Evolutionary conservation across 768 basidiomycete genomes (phyloP).

Genomic region (Scleroderma bovista): DNA sequence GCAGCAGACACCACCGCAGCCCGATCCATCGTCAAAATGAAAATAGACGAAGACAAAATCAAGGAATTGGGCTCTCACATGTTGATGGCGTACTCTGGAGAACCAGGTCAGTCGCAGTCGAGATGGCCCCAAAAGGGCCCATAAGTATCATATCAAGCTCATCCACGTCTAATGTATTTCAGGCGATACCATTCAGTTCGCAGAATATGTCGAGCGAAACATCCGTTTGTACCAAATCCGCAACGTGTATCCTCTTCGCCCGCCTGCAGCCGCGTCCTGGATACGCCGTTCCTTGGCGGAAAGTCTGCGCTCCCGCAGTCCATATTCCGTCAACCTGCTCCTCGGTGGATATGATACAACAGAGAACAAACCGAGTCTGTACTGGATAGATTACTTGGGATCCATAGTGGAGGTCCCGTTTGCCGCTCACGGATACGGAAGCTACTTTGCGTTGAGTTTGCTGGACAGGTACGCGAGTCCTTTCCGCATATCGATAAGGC

Average conservation of each 20-base stretch:
- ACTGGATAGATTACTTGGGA: constrained; percentile 97
- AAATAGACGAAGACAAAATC: constrained; percentile 95
- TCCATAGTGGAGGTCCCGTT: constrained; percentile 87
- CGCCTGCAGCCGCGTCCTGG: constrained; percentile 91
- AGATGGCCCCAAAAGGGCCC: background rate
- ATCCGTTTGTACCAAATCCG: constrained; percentile 95
- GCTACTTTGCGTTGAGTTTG: constrained; percentile 88
- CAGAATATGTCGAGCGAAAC: constrained; percentile 94
- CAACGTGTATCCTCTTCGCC: constrained; percentile 83
- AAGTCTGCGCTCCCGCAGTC: constrained; percentile 79
- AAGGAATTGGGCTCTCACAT: constrained; percentile 86
- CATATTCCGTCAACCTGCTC: constrained; percentile 90
- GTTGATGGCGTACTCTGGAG: constrained; percentile 92
- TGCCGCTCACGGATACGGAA: constrained; percentile 92
- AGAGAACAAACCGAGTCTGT: constrained; percentile 65
- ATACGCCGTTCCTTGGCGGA: constrained; percentile 87
- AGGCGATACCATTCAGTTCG: constrained; percentile 97
- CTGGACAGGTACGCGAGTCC: constrained; percentile 67
- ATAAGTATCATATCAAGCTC: background rate
- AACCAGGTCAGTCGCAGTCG: constrained; percentile 60
- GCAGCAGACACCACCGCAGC: constrained; percentile 88
- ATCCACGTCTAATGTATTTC: background rate
- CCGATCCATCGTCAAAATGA: constrained; percentile 96
- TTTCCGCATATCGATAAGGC: too few relatives aligned
- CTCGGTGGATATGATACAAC: constrained; percentile 89